These are phyloP conservation scores for Trametes cingulata DNA, from an alignment of 768 basidiomycete genomes.

Conservation along the genomic window DNA sequence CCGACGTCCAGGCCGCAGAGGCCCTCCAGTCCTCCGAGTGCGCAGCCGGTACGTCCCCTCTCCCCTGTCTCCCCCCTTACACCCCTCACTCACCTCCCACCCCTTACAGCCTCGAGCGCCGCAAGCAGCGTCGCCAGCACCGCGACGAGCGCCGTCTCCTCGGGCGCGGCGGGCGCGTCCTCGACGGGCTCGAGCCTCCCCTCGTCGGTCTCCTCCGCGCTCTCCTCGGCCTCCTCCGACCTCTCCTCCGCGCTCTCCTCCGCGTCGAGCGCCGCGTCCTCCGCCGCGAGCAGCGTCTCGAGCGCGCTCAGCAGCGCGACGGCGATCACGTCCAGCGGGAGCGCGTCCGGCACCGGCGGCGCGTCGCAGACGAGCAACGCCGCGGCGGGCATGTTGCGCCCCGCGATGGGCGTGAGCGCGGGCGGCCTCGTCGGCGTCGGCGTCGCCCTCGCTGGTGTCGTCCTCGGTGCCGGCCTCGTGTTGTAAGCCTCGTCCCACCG, in stretches of 20 bases:
- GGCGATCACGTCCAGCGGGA: neutral
- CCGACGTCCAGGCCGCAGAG: constrained; percentile 34
- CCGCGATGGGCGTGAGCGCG: neutral
- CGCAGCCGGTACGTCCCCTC: constrained; percentile 24
- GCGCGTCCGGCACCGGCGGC: neutral
- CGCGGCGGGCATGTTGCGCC: neutral
- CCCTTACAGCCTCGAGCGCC: constrained; percentile 8
- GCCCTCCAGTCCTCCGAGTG: constrained; percentile 38
- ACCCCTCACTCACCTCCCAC: neutral
- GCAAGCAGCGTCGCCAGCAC: constrained; percentile 16
- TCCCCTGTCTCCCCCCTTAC: neutral
- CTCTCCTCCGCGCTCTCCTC: constrained; percentile 6
- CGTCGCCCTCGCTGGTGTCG: constrained; percentile 9
- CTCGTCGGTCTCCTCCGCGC: neutral
- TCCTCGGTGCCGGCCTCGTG: constrained; percentile 15
- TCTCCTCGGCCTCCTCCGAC: constrained; percentile 2
- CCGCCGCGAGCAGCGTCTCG: constrained; percentile 1
- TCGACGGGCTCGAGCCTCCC: neutral
- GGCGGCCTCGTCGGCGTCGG: constrained; percentile 5
- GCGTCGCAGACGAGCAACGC: constrained; percentile 4
- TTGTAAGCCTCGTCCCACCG: neutral
- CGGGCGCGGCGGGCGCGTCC: neutral
- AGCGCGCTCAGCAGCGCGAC: neutral
- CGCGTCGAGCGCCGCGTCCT: neutral
- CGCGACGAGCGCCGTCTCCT: neutral